phyloP scores from a whole-genome alignment of 1,284 basidiomycete genomes.

The Trichosporon sp. region DNA sequence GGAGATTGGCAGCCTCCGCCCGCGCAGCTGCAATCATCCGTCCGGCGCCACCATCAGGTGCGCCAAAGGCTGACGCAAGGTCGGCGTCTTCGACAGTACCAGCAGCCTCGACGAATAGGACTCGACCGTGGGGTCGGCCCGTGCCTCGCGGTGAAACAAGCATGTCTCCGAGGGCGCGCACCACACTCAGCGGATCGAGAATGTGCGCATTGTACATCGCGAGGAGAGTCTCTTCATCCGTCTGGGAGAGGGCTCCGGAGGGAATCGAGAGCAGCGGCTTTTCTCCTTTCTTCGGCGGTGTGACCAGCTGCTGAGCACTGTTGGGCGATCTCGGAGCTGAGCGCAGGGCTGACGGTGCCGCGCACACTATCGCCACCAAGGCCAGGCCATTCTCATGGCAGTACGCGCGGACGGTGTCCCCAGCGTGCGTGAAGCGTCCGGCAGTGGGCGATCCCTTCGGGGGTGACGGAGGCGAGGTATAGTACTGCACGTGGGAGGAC shows the following conservation, averaged over 20 bases:
- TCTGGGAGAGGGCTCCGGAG: conserved; percentile 18
- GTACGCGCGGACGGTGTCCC: conserved; percentile 41
- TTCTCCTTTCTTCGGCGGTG: not conserved
- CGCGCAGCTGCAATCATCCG: conserved; percentile 28
- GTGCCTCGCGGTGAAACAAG: conserved; percentile 16
- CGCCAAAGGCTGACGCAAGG: not conserved
- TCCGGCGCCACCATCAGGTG: conserved; percentile 12
- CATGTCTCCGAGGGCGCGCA: conserved; percentile 35
- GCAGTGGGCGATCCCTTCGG: conserved; percentile 5
- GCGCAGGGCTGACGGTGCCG: conserved; percentile 9
- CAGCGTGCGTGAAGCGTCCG: conserved; percentile 33
- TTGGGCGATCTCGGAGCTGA: not conserved
- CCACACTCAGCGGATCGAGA: conserved; percentile 35
- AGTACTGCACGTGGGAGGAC: conserved; percentile 2
- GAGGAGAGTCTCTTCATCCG: conserved; percentile 32
- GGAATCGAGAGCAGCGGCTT: conserved; percentile 9
- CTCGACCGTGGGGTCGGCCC: conserved; percentile 21
- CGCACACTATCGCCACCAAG: conserved; percentile 34
- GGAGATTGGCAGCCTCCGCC: conserved; percentile 25
- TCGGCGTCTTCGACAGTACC: conserved; percentile 17
- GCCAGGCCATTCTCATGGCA: conserved; percentile 32
- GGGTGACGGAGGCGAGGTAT: conserved; percentile 14
- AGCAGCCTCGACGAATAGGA: conserved; percentile 40
- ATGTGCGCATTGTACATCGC: conserved; percentile 33
- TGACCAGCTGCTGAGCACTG: not conserved